Base-by-base conservation (phyloP, 306 rosid species). In the Clitoria ternatea region DNA sequence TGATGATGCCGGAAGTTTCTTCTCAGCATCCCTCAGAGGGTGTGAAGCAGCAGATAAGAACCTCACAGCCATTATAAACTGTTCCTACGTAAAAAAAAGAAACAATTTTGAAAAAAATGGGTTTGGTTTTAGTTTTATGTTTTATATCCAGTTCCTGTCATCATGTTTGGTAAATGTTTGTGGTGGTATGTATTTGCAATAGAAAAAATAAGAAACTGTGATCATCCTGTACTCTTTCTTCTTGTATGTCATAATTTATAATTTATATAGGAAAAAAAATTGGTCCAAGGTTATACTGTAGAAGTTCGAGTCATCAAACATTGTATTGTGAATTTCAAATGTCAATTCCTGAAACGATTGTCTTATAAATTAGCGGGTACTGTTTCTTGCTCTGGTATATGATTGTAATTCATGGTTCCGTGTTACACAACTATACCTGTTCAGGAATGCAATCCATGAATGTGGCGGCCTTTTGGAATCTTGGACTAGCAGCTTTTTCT, bases 281-380 rank as follows among this genome's bases (percentile, higher is more conserved):
- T 86, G 85, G 85, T 88, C 88, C 83, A 73, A 80, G 86, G 75
- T 76, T 86, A 88, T 90, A 94, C 97, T 88, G 98, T 94, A 89
- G 78, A 89, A 89, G 84, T 73, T 82, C 61, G 37, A 84, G 72
- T 83, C 74, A n/a, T 75, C 53, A 81, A 72, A 79, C 83, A 78
- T 85, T 75, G 88, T 82, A 84, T 77, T 85, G 91, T 90, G 91
- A 81, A 86, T 90, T 79, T 83, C 87, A 80, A 47, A 73, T 76
- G 69, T 81, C 61, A 73, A 61, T 80, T 84, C 53, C 79, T 74
- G 75, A 75, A 71, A 82, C 79, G 85, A 80, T 82, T 89, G 86
- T 83, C 77, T 49, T 83, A 76, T 83, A 80, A 52, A 55, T 77
- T 61, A 43, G 50, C 37, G 18, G 72, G 13, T 33, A 50, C 61